Percentiles rank a stretch among this genome's conserved stretches.
phyloP scores from a whole-genome alignment of 2,329 filamentous ascomycete species.

The Trichoderma afroharzianum region DNA sequence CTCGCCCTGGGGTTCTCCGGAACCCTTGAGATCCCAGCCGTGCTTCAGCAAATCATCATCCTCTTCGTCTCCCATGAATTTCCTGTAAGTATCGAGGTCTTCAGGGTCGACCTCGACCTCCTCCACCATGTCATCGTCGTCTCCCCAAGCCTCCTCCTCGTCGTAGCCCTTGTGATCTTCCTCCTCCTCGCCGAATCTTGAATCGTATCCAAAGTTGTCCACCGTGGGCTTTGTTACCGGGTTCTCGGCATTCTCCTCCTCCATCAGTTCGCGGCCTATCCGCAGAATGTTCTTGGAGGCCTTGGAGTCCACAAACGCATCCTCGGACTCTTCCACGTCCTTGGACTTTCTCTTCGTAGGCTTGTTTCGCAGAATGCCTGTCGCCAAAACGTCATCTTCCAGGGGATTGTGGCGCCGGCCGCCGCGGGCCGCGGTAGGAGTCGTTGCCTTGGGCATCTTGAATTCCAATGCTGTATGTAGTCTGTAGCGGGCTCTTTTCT shows the following conservation, averaged over 20 bases:
- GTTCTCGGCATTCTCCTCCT: slow-evolving; percentile 61
- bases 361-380: slow-evolving; percentile 69
- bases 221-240: slow-evolving; percentile 39
- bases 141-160: slow-evolving; percentile 69
- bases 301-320: slow-evolving; percentile 79
- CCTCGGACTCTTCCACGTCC: slow-evolving; percentile 57
- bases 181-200: slow-evolving; percentile 60
- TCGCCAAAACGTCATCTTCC: slow-evolving; percentile 76
- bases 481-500: not conserved
- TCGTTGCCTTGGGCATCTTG: slow-evolving; percentile 76
- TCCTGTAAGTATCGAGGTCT: slow-evolving; percentile 86
- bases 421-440: slow-evolving; percentile 53
- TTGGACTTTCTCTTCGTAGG: slow-evolving; percentile 67
- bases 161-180: slow-evolving; percentile 42
- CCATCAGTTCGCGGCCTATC: slow-evolving; percentile 82
- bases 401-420: slow-evolving; percentile 83
- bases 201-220: slow-evolving; percentile 73
- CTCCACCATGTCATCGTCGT: slow-evolving; percentile 69
- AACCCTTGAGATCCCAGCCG: slow-evolving; percentile 49
- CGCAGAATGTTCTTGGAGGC: slow-evolving; percentile 84
- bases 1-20: slow-evolving; percentile 45
- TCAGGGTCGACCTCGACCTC: slow-evolving; percentile 81
- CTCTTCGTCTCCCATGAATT: slow-evolving; percentile 74
- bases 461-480: not conserved
- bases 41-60: slow-evolving; percentile 71